phyloP scores from a whole-genome alignment of 768 basidiomycete genomes.

The Omphalotus guepiniiformis region DNA sequence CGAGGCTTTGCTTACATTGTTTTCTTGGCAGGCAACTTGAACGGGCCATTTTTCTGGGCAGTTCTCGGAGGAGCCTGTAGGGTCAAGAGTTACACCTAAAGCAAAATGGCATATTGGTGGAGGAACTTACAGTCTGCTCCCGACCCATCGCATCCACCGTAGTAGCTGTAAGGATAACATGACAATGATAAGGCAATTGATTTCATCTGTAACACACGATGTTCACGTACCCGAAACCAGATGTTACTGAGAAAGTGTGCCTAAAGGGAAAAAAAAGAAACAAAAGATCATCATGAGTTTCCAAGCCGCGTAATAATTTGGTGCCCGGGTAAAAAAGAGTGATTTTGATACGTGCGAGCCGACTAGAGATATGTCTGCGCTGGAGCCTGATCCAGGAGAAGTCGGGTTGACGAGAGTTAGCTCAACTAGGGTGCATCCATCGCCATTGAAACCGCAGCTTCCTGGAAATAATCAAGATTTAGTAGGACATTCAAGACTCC shows the following conservation, averaged over 20 bases:
- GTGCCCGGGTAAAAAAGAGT: no score
- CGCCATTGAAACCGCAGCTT: conserved; percentile 30
- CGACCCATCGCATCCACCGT: conserved; percentile 23
- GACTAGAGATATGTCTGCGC: conserved; percentile 30
- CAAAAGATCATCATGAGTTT: not conserved
- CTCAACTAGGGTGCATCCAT: conserved; percentile 31
- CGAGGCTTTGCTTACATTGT: conserved; percentile 19
- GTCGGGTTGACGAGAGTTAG: conserved; percentile 28
- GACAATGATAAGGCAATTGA: not conserved
- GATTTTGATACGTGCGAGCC: conserved; percentile 22
- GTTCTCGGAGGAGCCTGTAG: conserved; percentile 21
- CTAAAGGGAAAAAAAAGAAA: conserved; percentile 11
- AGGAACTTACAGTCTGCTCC: conserved; percentile 23
- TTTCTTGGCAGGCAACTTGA: conserved; percentile 28
- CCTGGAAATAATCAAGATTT: conserved; percentile 14
- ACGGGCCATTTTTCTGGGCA: conserved; percentile 24
- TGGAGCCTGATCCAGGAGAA: conserved; percentile 28
- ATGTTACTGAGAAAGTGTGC: conserved; percentile 29
- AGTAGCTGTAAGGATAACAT: conserved; percentile 16
- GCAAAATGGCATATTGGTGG: not conserved
- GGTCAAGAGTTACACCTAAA: not conserved
- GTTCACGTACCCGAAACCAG: conserved; percentile 26
- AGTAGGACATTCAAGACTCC: not conserved
- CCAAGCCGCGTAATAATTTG: not conserved
- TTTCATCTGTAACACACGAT: not conserved